Percentiles rank a stretch among this genome's conserved stretches.
These are phyloP conservation scores for Monosporozyma yasuniensis DNA, from an alignment of 805 yeast genomes.

Conservation along the genomic window DNA sequence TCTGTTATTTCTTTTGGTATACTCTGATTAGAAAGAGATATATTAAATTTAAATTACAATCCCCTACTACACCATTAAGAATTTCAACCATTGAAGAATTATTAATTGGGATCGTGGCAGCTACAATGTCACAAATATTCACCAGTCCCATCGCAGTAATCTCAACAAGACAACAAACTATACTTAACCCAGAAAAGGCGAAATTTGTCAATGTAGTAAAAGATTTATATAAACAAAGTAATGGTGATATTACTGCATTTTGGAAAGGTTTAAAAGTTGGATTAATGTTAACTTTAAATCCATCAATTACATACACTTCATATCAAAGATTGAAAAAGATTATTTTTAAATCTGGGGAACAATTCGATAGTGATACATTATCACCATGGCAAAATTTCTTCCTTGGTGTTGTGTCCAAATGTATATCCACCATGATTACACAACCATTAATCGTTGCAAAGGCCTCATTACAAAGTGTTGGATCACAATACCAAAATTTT, in stretches of 20 bases:
- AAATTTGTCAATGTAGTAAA: slow-evolving; percentile 28
- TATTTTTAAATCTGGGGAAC: slow-evolving; percentile 31
- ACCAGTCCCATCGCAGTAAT: slow-evolving; percentile 76
- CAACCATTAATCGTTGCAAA: slow-evolving; percentile 82
- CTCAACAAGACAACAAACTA: slow-evolving; percentile 58
- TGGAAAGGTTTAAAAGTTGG: slow-evolving; percentile 84
- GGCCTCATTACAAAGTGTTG: slow-evolving; percentile 59
- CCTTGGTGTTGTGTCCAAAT: slow-evolving; percentile 72
- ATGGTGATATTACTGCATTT: slow-evolving; percentile 58
- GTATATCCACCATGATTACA: slow-evolving; percentile 69
- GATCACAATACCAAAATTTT: slow-evolving; percentile 44
- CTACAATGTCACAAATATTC: slow-evolving; percentile 69
- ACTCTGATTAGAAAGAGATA: slow-evolving; percentile 55
- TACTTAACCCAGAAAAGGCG: slow-evolving; percentile 27
- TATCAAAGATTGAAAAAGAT: slow-evolving; percentile 56
- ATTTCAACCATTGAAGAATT: slow-evolving; percentile 55
- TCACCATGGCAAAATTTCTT: slow-evolving; percentile 57
- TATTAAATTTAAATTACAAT: slow-evolving; percentile 20
- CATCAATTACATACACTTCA: slow-evolving; percentile 79
- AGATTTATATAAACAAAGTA: slow-evolving; percentile 43
- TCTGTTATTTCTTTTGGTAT: slow-evolving; percentile 84
- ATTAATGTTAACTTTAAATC: slow-evolving; percentile 68
- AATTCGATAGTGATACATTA: slow-evolving; percentile 25
- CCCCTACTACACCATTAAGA: slow-evolving; percentile 16
- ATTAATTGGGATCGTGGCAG: slow-evolving; percentile 69